Conservation (phyloP, 2,329 filamentous ascomycete genomes). For the Penicillium digitatum region DNA sequence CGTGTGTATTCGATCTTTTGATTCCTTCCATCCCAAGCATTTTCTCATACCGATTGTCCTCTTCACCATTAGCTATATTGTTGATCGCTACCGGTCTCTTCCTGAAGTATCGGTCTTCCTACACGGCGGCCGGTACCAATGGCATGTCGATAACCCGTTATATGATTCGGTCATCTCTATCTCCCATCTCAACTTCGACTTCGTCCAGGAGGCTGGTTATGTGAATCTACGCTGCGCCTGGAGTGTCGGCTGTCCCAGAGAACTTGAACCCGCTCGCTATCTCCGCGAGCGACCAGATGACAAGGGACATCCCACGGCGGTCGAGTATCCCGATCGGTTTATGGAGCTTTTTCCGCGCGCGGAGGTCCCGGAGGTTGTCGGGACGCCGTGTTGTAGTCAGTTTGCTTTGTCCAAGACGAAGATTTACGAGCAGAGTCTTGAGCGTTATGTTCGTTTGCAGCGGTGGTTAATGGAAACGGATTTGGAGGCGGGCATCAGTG, state of each 20-base stretch:
- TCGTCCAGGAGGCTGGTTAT: conserved; percentile 33
- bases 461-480: conserved; percentile 48
- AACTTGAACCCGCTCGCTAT: conserved; percentile 33
- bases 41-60: not conserved
- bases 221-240: conserved; percentile 35
- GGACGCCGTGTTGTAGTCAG: conserved; percentile 51
- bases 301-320: conserved; percentile 24
- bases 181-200: conserved; percentile 26
- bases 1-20: conserved; percentile 26
- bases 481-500: conserved; percentile 45
- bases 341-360: conserved; percentile 41
- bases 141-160: conserved; percentile 34
- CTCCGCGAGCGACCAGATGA: conserved; percentile 28
- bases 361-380: conserved; percentile 41
- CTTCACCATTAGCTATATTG: conserved; percentile 15
- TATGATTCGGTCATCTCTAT: conserved; percentile 29
- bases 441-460: conserved; percentile 46
- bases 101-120: conserved; percentile 43
- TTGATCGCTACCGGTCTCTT: conserved; percentile 35
- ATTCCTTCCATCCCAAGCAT: not conserved
- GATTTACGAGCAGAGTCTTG: conserved; percentile 40
- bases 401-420: conserved; percentile 48
- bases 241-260: conserved; percentile 34
- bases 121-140: conserved; percentile 44
- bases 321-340: conserved; percentile 37